A percentile compares a stretch with the other conserved stretches of the same genome.
phyloP scores from a whole-genome alignment of 176 grass and related monocot species.

The Oryza longistaminata region DNA sequence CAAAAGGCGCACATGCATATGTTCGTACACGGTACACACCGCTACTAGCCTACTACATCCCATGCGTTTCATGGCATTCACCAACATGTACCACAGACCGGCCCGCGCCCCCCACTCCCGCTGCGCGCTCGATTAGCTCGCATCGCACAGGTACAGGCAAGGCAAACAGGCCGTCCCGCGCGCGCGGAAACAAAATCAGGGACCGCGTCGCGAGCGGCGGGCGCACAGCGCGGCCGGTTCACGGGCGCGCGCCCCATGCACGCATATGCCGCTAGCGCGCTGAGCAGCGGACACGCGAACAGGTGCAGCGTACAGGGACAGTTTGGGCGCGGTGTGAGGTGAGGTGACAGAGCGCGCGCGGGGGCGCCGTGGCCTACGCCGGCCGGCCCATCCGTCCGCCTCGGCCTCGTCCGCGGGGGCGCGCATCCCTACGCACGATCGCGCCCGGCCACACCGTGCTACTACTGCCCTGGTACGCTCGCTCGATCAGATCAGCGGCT shows the following conservation, averaged over 20 bases:
- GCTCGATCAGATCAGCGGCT: too few species aligned
- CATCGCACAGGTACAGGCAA: neutral
- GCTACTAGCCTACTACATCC: too few species aligned
- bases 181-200: constrained; percentile 19
- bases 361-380: neutral
- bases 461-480: too few species aligned
- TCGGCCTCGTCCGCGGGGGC: neutral
- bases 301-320: constrained; percentile 15
- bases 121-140: neutral
- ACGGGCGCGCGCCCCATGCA: constrained; percentile 30
- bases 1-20: neutral
- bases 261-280: neutral
- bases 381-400: neutral
- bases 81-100: neutral
- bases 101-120: neutral
- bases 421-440: neutral
- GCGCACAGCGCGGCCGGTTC: constrained; percentile 23
- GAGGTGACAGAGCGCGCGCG: constrained; percentile 26
- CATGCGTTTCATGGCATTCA: neutral
- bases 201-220: neutral
- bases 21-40: neutral
- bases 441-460: neutral
- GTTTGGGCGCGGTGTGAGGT: neutral
- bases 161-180: neutral
- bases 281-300: neutral